Percentiles rank a stretch among this genome's conserved stretches.
phyloP scores from a whole-genome alignment of 495 filamentous ascomycete species.

The Peziza echinospora region DNA sequence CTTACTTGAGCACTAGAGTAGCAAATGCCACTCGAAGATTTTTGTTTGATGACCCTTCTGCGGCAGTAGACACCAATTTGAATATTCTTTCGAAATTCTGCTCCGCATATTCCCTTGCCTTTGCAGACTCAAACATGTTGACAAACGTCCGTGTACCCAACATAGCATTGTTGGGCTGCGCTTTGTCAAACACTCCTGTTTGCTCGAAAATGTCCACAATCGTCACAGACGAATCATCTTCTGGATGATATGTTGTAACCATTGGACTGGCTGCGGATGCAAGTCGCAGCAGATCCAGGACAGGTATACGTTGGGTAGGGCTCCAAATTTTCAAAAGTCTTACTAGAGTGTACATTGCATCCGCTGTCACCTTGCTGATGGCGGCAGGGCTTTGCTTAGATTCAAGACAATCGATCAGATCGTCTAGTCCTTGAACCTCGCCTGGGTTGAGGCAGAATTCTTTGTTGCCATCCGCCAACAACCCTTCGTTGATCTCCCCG shows the following conservation, averaged over 20 bases:
- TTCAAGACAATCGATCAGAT: constrained; percentile 37
- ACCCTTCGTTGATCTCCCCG: constrained; percentile 42
- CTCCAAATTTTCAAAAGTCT: constrained; percentile 59
- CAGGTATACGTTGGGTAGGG: constrained; percentile 52
- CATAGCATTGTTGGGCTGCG: constrained; percentile 55
- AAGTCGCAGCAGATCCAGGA: constrained; percentile 64
- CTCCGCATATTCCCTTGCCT: constrained; percentile 34
- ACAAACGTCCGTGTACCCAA: constrained; percentile 57
- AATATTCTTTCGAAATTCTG: constrained; percentile 12
- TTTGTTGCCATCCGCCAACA: constrained; percentile 47
- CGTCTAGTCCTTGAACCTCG: constrained; percentile 36
- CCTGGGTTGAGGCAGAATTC: constrained; percentile 49
- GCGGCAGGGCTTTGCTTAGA: constrained; percentile 17
- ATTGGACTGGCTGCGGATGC: constrained; percentile 42
- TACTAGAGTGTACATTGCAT: constrained; percentile 35
- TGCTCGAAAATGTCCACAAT: constrained; percentile 39
- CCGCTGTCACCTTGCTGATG: not conserved
- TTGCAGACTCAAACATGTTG: constrained; percentile 64
- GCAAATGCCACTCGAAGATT: constrained; percentile 64
- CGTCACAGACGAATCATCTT: constrained; percentile 21
- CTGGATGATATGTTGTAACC: constrained; percentile 31
- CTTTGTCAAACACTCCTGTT: constrained; percentile 25
- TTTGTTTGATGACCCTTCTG: constrained; percentile 39
- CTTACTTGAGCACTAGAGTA: constrained; percentile 71
- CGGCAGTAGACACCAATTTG: constrained; percentile 8